phyloP scores from a whole-genome alignment of 495 filamentous ascomycete species.

The Penicillium parvum region DNA sequence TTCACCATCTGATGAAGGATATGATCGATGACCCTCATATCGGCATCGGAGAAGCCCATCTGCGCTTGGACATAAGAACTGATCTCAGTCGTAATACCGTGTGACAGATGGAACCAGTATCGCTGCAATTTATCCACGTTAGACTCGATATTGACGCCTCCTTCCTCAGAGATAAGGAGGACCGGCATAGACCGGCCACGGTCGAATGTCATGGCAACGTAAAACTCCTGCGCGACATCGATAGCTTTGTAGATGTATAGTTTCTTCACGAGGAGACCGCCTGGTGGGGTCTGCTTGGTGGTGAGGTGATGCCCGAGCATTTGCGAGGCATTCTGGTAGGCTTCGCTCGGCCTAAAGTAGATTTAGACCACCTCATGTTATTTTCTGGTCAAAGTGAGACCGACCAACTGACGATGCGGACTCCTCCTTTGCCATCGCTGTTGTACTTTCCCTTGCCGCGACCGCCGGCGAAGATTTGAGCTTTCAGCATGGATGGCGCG shows the following conservation, averaged over 20 bases:
- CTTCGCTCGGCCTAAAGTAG: conserved; percentile 19
- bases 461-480: conserved; percentile 31
- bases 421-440: conserved; percentile 30
- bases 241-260: conserved; percentile 33
- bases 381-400: neutral
- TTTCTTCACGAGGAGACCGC: conserved; percentile 29
- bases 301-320: conserved; percentile 32
- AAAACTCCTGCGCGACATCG: conserved; percentile 26
- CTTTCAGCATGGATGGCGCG: conserved; percentile 29
- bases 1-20: conserved; percentile 25
- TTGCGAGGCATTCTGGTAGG: conserved; percentile 25
- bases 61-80: conserved; percentile 20
- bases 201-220: conserved; percentile 33
- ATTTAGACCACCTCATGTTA: neutral
- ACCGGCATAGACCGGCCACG: conserved; percentile 24
- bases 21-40: conserved; percentile 18
- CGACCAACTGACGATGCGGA: conserved; percentile 27
- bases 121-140: conserved; percentile 23
- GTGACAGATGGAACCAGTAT: conserved; percentile 21
- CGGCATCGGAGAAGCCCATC: conserved; percentile 20
- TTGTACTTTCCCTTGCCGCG: conserved; percentile 29
- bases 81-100: conserved; percentile 22
- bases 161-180: conserved; percentile 26
- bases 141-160: conserved; percentile 31
- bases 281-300: conserved; percentile 29